phyloP scores from a whole-genome alignment of 306 rosid species.

The Corylus heterophylla region DNA sequence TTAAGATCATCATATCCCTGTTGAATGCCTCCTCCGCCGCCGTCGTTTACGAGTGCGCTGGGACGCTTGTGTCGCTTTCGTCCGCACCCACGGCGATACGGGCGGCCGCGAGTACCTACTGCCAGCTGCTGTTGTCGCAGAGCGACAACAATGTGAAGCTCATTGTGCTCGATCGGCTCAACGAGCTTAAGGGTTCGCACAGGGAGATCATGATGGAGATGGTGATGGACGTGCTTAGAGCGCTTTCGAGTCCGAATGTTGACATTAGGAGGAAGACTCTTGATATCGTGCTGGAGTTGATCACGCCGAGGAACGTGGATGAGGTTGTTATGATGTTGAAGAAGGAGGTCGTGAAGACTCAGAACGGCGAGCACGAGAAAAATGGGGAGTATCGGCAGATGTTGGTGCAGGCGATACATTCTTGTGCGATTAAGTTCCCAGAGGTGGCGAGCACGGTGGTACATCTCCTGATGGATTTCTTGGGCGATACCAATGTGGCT shows the following conservation, averaged over 20 bases:
- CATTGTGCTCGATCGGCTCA: slow-evolving; percentile 82
- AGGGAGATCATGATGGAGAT: slow-evolving; percentile 89
- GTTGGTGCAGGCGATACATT: slow-evolving; percentile 90
- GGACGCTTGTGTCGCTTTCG: slow-evolving; percentile 83
- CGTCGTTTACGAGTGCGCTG: slow-evolving; percentile 86
- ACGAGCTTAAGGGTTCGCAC: slow-evolving; percentile 67
- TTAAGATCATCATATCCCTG: slow-evolving; percentile 74
- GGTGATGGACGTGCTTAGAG: slow-evolving; percentile 96
- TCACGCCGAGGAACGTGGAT: slow-evolving; percentile 76
- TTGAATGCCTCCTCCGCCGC: slow-evolving; percentile 76
- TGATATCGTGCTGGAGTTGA: slow-evolving; percentile 84
- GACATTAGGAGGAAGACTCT: slow-evolving; percentile 92
- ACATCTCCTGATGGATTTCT: slow-evolving; percentile 95
- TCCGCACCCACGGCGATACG: slow-evolving; percentile 92
- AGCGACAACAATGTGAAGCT: slow-evolving; percentile 96
- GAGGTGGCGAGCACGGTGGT: slow-evolving; percentile 97
- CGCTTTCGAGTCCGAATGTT: slow-evolving; percentile 72
- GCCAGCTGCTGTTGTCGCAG: slow-evolving; percentile 81
- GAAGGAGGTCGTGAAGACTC: slow-evolving; percentile 94
- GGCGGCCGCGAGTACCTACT: slow-evolving; percentile 81
- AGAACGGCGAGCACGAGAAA: slow-evolving; percentile 94
- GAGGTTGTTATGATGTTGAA: slow-evolving; percentile 94
- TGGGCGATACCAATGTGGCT: slow-evolving; percentile 87
- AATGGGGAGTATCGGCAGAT: slow-evolving; percentile 95
- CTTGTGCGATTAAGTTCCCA: slow-evolving; percentile 96